These are phyloP conservation scores for Astrothelium subdiscretum DNA, from an alignment of 495 filamentous ascomycete genomes.

Conservation along the genomic window DNA sequence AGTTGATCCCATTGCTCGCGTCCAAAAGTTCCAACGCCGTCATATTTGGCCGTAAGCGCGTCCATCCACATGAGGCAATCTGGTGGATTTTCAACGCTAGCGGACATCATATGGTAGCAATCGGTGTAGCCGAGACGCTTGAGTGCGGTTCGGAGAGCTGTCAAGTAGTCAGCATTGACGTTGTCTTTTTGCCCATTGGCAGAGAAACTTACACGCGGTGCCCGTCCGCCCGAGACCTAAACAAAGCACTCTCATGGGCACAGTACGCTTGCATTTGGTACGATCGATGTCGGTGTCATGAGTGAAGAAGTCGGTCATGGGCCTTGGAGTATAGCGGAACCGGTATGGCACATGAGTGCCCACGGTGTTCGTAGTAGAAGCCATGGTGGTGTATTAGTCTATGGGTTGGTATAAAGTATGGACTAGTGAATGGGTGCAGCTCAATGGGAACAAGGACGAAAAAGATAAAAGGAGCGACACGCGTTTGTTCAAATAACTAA, in stretches of 20 bases:
- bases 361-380: neutral
- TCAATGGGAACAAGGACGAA: neutral
- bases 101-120: constrained; percentile 58
- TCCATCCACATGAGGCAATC: constrained; percentile 54
- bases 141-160: constrained; percentile 49
- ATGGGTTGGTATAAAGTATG: neutral
- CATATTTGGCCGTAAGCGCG: constrained; percentile 53
- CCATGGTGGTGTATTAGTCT: neutral
- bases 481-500: neutral
- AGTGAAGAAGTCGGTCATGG: constrained; percentile 30
- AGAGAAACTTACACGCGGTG: constrained; percentile 45
- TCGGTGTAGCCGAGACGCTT: constrained; percentile 48
- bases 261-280: constrained; percentile 48
- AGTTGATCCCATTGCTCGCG: constrained; percentile 57
- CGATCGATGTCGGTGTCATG: constrained; percentile 50
- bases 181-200: neutral
- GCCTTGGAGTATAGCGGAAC: constrained; percentile 21
- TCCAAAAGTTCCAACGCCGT: constrained; percentile 47
- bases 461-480: neutral
- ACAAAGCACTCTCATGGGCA: constrained; percentile 55
- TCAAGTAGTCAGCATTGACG: neutral
- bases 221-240: constrained; percentile 55
- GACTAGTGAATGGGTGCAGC: neutral
- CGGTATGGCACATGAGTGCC: neutral
- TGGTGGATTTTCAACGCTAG: constrained; percentile 47